phyloP scores from a whole-genome alignment of 129 eudicot genomes.

The Gnaphalium uliginosum region DNA sequence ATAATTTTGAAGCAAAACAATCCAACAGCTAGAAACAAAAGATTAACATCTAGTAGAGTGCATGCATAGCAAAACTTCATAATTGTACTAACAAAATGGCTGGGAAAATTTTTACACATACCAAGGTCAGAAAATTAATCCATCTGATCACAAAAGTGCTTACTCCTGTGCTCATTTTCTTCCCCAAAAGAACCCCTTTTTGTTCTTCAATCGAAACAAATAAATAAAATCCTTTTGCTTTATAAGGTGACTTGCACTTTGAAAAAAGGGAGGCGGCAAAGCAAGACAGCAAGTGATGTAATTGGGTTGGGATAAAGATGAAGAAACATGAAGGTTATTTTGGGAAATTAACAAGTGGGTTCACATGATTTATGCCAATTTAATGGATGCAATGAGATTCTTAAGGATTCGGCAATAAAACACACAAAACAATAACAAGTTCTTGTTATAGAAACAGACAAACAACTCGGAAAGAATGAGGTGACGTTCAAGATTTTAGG shows the following conservation, averaged over 20 bases:
- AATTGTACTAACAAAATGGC: not conserved
- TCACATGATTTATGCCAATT: conserved; percentile 38
- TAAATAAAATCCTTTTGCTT: not conserved
- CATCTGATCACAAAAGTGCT: conserved; percentile 84
- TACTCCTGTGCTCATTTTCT: conserved; percentile 62
- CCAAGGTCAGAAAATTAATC: conserved; percentile 80
- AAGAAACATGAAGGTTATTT: conserved; percentile 27
- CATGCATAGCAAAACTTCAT: conserved; percentile 18
- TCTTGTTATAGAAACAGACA: conserved; percentile 29
- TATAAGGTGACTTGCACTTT: conserved; percentile 17
- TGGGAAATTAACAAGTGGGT: conserved; percentile 25
- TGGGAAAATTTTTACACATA: conserved; percentile 22
- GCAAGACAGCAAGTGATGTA: conserved; percentile 3
- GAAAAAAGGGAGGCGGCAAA: conserved; percentile 34
- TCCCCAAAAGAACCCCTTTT: not conserved
- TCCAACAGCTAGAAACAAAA: conserved; percentile 5
- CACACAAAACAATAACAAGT: conserved; percentile 26
- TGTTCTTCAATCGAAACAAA: conserved; percentile 22
- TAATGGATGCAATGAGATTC: conserved; percentile 2
- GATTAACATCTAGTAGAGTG: not conserved
- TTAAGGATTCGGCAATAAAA: conserved; percentile 21
- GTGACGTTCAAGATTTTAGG: conserved; percentile 22
- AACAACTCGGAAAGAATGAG: conserved; percentile 17
- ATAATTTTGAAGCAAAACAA: conserved; percentile 10
- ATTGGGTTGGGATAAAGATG: conserved; percentile 17